These are phyloP conservation scores for Annulohypoxylon stygium DNA, from an alignment of 495 filamentous ascomycete genomes.

Conservation along the genomic window DNA sequence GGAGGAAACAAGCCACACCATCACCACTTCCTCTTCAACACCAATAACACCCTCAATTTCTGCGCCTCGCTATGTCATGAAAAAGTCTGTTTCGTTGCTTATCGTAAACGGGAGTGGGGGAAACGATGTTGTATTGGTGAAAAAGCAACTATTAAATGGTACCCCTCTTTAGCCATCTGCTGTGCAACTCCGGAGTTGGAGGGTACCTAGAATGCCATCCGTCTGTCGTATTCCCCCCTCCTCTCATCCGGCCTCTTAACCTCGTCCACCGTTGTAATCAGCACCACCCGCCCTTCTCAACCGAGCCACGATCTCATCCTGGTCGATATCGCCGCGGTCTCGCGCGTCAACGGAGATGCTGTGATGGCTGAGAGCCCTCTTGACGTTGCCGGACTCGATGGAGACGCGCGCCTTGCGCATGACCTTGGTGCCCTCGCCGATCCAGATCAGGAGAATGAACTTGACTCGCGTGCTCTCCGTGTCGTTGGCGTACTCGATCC, in stretches of 20 bases:
- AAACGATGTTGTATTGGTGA: neutral
- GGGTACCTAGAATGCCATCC: neutral
- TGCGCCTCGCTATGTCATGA: slow-evolving; percentile 12
- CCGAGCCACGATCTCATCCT: slow-evolving; percentile 64
- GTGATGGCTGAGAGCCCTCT: slow-evolving; percentile 66
- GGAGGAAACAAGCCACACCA: slow-evolving; percentile 20
- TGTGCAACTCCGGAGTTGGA: neutral
- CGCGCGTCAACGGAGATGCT: slow-evolving; percentile 66
- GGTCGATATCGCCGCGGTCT: slow-evolving; percentile 65
- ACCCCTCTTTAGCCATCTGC: no score
- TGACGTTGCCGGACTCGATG: slow-evolving; percentile 69
- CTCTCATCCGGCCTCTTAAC: slow-evolving; percentile 32
- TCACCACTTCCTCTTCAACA: neutral
- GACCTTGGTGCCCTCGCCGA: slow-evolving; percentile 66
- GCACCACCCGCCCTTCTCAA: slow-evolving; percentile 69
- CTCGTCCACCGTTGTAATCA: slow-evolving; percentile 70
- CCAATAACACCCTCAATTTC: slow-evolving; percentile 1
- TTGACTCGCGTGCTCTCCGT: slow-evolving; percentile 70
- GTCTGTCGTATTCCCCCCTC: neutral
- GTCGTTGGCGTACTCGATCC: slow-evolving; percentile 71
- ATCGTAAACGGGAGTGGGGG: neutral
- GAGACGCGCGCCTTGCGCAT: slow-evolving; percentile 71
- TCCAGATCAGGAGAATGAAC: slow-evolving; percentile 70
- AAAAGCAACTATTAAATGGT: neutral
- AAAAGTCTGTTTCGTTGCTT: neutral